Evolutionary conservation across 1,284 basidiomycete genomes (phyloP), one percentile per base, ranked within the genome.

Genomic region (Lentinula novae-zelandiae): DNA sequence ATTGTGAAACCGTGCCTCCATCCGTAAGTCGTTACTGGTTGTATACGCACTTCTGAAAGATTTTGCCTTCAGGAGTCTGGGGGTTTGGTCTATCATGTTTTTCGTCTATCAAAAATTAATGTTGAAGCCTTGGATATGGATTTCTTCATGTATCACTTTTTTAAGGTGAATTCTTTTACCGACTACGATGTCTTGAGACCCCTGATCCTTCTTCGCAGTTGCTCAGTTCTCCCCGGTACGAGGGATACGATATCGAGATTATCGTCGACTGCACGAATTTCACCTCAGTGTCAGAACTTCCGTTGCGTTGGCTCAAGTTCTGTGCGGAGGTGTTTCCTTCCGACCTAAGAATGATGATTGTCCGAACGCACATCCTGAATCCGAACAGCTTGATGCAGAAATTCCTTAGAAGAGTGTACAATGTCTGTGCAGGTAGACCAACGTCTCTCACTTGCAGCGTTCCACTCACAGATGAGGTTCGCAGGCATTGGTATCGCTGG

Each of bases 101-200:
- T 90, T 52, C 80, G 78, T 51, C 75, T 89, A 10, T 83, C 84
- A 48, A 84, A 86, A 65, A 82, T 95, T 50, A 87, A 93, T 63
- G 88, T 93, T 1, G 93, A 94, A 67, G 84, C 87, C 0, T 78
- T 95, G 51, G 94, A 97, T 70, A 85, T 95, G 38, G 93, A 96
- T 67, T 73, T 95, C 2, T 73, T 98, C 42, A 86, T 95, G 72
- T 92, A 86, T 71, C 85, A 93, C 70, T 84, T 94, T 55, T 86
- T 95, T 74, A 89, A 87, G 78, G 92, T 87, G 60, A 78, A 74
- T 5, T 0, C 53, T 10, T 53, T 13, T 6, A 6, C n/a, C 40
- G 13, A 3, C 7, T 20, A 22, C 42, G 38, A 15, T 40, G 49
- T 31, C 1, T 42, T 17, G 40, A 44, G 39, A 31, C 9, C 5